Evolutionary conservation across 2,329 filamentous ascomycete species (phyloP), one percentile per base, ranked within the genome.

Genomic region (Verticillium nonalfalfae): DNA sequence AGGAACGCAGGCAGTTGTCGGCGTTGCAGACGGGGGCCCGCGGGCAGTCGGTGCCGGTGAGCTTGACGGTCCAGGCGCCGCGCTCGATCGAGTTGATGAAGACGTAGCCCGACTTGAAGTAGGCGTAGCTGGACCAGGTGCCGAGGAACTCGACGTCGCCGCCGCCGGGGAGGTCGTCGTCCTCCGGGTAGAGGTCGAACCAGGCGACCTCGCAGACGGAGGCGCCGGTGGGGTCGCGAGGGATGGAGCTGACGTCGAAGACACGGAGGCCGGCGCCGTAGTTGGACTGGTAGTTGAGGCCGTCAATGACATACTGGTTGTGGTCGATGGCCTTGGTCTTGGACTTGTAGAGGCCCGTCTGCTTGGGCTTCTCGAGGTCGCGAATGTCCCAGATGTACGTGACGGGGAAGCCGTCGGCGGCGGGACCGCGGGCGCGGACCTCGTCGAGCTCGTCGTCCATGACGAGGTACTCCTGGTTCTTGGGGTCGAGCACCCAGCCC

Each of bases 381-480:
- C 71, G 68, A 62, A 83, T 79, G 68, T 82, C 79, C 70, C 78
- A 81, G 67, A 83, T 81, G 67, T 81, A 83, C 0, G 80, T 83
- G 3, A 79, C 77, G 4, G 81, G 79, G 63, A 70, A 77, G 1
- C 77, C 75, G 55, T 81, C 75, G 0, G 69, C 70, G 0, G 73
- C 79, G 0, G 74, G 74, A 9, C 76, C 78, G 0, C 72, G 70
- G 3, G 68, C 68, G 6, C 78, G 68, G 3, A 66, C 61, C 72
- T 85, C 82, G 61, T 85, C 82, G 11, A 80, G 74, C 68, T 85
- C 82, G 64, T 85, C 81, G 64, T 84, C 81, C 5, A 83, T 68
- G 14, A 83, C 73, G 4, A 84, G 75, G 66, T 75, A 82, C 55
- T 76, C 77, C 50, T 78, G 72, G 59, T 70, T 77, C 38, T 75